Conservation (phyloP, 2,329 filamentous ascomycete genomes). For the Cercospora berteroae region DNA sequence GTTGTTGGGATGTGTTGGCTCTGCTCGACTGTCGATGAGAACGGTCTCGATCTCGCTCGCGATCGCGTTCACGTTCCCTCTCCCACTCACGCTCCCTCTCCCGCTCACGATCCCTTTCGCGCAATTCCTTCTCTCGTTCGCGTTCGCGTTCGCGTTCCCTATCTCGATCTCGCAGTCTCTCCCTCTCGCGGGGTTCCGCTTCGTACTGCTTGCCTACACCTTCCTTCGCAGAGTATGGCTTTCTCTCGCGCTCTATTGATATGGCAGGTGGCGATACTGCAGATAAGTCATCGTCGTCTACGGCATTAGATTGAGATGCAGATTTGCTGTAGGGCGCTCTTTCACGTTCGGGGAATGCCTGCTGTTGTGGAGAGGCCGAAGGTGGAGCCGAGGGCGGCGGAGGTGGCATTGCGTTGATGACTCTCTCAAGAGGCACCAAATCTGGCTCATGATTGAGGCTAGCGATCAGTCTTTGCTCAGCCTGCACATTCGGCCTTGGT, state of each 20-base stretch:
- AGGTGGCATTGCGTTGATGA: constrained; percentile 36
- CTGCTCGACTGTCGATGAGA: constrained; percentile 21
- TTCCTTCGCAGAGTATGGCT: constrained; percentile 61
- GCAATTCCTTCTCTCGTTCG: constrained; percentile 20
- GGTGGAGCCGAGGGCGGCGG: constrained; percentile 33
- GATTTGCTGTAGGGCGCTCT: constrained; percentile 42
- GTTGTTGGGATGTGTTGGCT: constrained; percentile 17
- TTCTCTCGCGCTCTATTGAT: constrained; percentile 63
- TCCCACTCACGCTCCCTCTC: constrained; percentile 20
- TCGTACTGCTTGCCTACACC: constrained; percentile 58
- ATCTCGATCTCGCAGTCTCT: constrained; percentile 21
- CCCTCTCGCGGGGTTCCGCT: constrained; percentile 18
- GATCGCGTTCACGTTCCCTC: constrained; percentile 13
- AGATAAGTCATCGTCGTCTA: constrained; percentile 41
- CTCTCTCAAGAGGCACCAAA: constrained; percentile 45
- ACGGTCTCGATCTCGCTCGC: constrained; percentile 18
- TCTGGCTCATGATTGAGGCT: constrained; percentile 41
- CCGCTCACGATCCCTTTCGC: constrained; percentile 6
- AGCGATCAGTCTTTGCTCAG: constrained; percentile 60
- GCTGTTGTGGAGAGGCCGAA: constrained; percentile 27
- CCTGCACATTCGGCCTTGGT: constrained; percentile 53
- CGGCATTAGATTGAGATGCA: constrained; percentile 31
- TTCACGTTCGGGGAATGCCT: constrained; percentile 40
- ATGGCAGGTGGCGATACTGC: constrained; percentile 39
- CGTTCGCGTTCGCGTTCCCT: constrained; percentile 16